phyloP scores from a whole-genome alignment of 1,284 basidiomycete species.

The Trametes pubescens region DNA sequence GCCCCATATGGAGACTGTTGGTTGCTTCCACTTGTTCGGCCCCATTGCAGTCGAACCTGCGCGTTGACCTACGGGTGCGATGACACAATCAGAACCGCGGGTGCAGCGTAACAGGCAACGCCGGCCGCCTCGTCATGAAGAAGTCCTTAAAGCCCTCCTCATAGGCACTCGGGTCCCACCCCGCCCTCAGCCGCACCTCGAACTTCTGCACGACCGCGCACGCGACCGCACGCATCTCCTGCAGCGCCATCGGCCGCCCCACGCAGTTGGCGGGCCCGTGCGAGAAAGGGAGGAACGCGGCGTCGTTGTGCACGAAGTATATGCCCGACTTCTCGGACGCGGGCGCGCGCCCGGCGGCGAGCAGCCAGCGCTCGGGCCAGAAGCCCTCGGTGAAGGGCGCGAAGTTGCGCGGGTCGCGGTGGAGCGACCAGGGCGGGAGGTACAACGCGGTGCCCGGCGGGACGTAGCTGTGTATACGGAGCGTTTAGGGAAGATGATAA shows the following conservation, averaged over 20 bases:
- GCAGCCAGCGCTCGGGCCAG: conserved; percentile 36
- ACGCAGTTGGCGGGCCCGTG: conserved; percentile 38
- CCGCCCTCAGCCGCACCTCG: conserved; percentile 28
- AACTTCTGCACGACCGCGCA: conserved; percentile 32
- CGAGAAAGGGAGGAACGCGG: conserved; percentile 38
- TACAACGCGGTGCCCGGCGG: conserved; percentile 38
- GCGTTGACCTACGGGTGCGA: no score
- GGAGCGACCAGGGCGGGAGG: conserved; percentile 39
- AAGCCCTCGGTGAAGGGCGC: conserved; percentile 5
- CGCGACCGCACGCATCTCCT: conserved; percentile 33
- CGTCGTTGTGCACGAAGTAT: conserved; percentile 24
- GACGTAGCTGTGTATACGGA: conserved; percentile 30
- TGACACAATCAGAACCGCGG: background rate
- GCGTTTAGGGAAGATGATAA: conserved; percentile 2
- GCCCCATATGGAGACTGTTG: no score
- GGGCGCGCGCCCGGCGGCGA: conserved; percentile 24
- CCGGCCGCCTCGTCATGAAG: background rate
- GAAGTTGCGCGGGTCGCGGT: conserved; percentile 45
- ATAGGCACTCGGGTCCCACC: conserved; percentile 21
- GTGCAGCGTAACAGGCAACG: background rate
- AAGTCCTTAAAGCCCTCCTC: conserved; percentile 24
- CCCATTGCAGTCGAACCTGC: background rate
- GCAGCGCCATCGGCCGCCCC: conserved; percentile 36
- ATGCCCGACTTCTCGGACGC: background rate
- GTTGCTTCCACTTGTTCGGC: no score